These are phyloP conservation scores for Neurospora sp. DNA, from an alignment of 495 filamentous ascomycete species.

Conservation along the genomic window DNA sequence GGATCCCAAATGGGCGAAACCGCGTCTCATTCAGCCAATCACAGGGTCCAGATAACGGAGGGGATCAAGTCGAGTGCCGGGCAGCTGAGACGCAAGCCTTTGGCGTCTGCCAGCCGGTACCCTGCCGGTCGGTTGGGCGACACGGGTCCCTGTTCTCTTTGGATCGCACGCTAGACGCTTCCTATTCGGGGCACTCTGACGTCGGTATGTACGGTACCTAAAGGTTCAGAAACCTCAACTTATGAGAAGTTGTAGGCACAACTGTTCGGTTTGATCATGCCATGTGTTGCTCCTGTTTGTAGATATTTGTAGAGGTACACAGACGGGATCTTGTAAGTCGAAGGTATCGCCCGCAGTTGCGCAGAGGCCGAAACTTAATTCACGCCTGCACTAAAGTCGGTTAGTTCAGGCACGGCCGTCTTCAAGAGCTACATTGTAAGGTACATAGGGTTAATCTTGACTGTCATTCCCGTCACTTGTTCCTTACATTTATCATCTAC, in stretches of 20 bases:
- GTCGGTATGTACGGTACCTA: not conserved
- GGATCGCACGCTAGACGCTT: not conserved
- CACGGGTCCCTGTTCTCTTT: not conserved
- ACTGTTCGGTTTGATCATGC: not conserved
- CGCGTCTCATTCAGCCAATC: constrained; percentile 23
- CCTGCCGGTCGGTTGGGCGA: not conserved
- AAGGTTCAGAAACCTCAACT: not conserved
- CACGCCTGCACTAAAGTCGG: not conserved
- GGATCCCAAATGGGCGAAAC: constrained; percentile 22
- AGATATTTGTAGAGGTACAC: not conserved
- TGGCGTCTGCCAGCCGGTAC: not conserved
- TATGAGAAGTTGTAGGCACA: not conserved
- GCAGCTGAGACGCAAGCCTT: not conserved
- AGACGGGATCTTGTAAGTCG: not conserved
- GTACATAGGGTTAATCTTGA: not conserved
- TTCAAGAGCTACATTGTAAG: not conserved
- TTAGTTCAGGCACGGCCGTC: not conserved
- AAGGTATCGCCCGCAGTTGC: not conserved
- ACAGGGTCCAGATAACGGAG: constrained; percentile 9
- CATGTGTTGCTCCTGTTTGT: not conserved
- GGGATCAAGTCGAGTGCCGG: constrained; percentile 6
- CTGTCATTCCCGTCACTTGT: not conserved
- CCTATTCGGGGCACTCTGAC: not conserved
- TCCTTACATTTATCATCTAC: not conserved
- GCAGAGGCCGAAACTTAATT: not conserved